These are phyloP conservation scores for Tetrahymena thermophila DNA, from an alignment of 73 alveolate genomes.

Conservation along the genomic window DNA sequence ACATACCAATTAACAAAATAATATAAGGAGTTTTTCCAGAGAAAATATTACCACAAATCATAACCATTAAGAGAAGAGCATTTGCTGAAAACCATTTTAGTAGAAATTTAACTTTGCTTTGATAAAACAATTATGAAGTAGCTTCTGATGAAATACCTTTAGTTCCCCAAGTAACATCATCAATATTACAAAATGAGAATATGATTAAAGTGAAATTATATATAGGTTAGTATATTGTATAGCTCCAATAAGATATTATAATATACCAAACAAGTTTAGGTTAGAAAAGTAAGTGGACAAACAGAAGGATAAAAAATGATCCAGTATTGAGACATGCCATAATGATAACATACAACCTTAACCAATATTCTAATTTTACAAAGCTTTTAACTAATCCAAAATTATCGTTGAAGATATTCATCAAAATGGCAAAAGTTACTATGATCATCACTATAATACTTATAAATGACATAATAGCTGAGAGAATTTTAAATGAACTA, in stretches of 20 bases:
- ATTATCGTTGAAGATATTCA: neutral
- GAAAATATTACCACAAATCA: neutral
- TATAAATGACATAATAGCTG: neutral
- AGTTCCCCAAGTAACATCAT: neutral
- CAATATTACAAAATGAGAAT: neutral
- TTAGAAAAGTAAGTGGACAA: neutral
- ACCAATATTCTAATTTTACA: neutral
- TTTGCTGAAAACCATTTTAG: neutral
- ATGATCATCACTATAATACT: neutral
- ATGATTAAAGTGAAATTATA: neutral
- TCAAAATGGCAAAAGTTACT: neutral
- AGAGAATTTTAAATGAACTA: neutral
- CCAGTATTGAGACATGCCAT: neutral
- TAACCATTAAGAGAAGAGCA: neutral
- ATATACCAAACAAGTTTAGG: neutral
- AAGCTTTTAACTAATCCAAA: neutral
- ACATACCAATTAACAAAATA: neutral
- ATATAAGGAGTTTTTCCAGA: neutral
- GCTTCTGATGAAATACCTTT: neutral
- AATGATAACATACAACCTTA: neutral
- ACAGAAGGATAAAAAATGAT: neutral
- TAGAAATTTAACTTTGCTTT: neutral
- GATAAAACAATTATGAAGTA: neutral
- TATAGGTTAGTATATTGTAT: neutral
- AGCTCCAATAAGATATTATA: neutral